Percentiles rank a stretch among this genome's conserved stretches.
phyloP scores from a whole-genome alignment of 208 protist species.

The Crithidia expoeki region DNA sequence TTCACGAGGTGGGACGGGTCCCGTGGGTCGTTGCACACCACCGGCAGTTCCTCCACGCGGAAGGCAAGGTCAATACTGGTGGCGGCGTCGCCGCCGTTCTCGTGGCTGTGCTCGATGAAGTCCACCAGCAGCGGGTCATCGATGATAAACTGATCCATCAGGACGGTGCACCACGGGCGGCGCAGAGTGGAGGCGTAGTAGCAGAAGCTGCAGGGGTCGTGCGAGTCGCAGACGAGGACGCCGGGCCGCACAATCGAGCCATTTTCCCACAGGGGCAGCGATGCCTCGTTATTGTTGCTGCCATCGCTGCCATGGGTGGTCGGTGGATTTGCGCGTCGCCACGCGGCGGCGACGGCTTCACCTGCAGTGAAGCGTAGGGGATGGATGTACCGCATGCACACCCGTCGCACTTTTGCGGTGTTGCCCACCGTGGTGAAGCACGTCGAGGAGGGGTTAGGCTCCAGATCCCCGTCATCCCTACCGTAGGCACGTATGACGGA shows the following conservation, averaged over 20 bases:
- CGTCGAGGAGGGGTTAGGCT: constrained; percentile 14
- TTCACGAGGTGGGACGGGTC: constrained; percentile 6
- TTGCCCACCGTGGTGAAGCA: constrained; percentile 15
- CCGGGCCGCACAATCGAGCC: constrained; percentile 7
- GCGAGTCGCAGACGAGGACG: constrained; percentile 19
- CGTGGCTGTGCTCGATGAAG: constrained; percentile 16
- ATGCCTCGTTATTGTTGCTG: background rate
- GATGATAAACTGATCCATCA: constrained; percentile 15
- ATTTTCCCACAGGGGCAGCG: constrained; percentile 17
- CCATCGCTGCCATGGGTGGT: background rate
- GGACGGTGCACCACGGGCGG: constrained; percentile 24
- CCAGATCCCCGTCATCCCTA: background rate
- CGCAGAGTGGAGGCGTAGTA: constrained; percentile 18
- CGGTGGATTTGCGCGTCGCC: background rate
- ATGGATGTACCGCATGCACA: constrained; percentile 16
- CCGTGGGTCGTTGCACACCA: constrained; percentile 9
- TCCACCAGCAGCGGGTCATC: constrained; percentile 7
- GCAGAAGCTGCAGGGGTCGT: constrained; percentile 24
- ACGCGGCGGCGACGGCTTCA: background rate
- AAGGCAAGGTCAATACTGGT: constrained; percentile 32
- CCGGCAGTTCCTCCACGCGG: constrained; percentile 28
- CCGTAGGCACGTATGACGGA: constrained; percentile 7
- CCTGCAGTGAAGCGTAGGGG: constrained; percentile 19
- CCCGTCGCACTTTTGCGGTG: constrained; percentile 13
- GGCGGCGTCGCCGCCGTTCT: background rate